Evolutionary conservation across 306 rosid genomes (phyloP).

Genomic region (Carpinus viminea): DNA sequence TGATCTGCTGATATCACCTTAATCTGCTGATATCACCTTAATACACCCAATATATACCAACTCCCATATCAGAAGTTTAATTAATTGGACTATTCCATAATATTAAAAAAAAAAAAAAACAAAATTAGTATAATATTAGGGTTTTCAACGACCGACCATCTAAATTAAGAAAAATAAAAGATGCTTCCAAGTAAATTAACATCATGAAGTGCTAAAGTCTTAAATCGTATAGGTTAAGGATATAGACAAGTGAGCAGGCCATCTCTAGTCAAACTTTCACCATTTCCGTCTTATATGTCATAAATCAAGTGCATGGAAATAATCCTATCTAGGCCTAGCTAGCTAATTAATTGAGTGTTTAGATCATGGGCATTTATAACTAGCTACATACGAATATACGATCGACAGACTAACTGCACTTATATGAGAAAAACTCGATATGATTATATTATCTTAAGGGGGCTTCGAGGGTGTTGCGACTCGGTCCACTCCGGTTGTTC

Average conservation of each 20-base stretch:
- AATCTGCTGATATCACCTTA: constrained; percentile 47
- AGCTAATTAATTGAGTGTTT: too few relatives aligned
- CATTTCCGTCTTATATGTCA: background rate
- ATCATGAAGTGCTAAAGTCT: constrained; percentile 15
- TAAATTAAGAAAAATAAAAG: background rate
- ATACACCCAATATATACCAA: constrained; percentile 48
- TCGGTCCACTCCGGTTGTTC: too few relatives aligned
- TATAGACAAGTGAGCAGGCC: constrained; percentile 33
- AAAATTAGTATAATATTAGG: background rate
- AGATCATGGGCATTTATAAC: too few relatives aligned
- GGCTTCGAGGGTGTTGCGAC: too few relatives aligned
- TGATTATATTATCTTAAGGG: too few relatives aligned
- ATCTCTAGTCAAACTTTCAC: constrained; percentile 36
- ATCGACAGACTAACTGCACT: too few relatives aligned
- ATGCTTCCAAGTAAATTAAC: background rate
- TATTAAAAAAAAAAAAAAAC: background rate
- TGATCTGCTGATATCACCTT: constrained; percentile 46
- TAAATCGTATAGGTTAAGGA: constrained; percentile 31
- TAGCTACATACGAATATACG: too few relatives aligned
- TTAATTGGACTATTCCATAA: constrained; percentile 1
- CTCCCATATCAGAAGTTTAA: constrained; percentile 38
- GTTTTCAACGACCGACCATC: background rate
- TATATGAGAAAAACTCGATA: too few relatives aligned
- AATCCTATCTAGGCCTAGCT: background rate
- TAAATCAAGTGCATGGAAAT: background rate